Evolutionary conservation across 176 grass and related monocot genomes (phyloP), one percentile per base, ranked within the genome.

Genomic region (Urochloa ruziziensis): DNA sequence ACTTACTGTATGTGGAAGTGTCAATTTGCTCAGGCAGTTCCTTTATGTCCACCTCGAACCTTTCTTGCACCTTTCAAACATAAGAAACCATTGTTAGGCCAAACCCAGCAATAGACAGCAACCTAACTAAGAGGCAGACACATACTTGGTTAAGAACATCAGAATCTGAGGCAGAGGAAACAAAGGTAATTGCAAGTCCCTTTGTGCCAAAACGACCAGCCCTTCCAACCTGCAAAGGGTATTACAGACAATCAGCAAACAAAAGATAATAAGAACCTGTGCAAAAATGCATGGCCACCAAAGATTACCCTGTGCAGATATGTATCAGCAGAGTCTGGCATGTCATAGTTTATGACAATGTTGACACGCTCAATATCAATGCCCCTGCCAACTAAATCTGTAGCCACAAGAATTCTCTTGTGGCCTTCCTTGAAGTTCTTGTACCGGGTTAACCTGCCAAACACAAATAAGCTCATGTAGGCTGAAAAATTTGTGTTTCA

Each of bases 401-500:
- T 99, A 34, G 97, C 97, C 48, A 94, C 97, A 59, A 99, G 89
- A 76, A 99, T 99, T 35, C 97, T 93, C 81, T 99, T 99, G 81
- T 94, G 97, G 7, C 97, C 97, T 90, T 99, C 97, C 89, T 99
- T 99, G 78, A 99, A 99, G 61, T 88, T 94, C 74, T 99, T 99
- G 86, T 99, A 99, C 39, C 88, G 87, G 0, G 91, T 99, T 42
- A 99, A 74, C 87, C 95, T 98, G 66, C 23, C 9, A 88, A 54
- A 84, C 21, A 18, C 72, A 66, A 48, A 44, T 21, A 43, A 60
- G 8, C 16, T 44, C 13, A 70, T 2, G 5, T 24, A 24, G 35
- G 10, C 34, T 0, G 65, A 14, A 6, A 13, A 13, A 7, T 7
- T 15, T 15, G 39, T 11, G 39, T 27, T 36, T 3, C 18, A 70